phyloP scores from a whole-genome alignment of 139 green algal genomes.

The Astrephomene gubernaculifera region DNA sequence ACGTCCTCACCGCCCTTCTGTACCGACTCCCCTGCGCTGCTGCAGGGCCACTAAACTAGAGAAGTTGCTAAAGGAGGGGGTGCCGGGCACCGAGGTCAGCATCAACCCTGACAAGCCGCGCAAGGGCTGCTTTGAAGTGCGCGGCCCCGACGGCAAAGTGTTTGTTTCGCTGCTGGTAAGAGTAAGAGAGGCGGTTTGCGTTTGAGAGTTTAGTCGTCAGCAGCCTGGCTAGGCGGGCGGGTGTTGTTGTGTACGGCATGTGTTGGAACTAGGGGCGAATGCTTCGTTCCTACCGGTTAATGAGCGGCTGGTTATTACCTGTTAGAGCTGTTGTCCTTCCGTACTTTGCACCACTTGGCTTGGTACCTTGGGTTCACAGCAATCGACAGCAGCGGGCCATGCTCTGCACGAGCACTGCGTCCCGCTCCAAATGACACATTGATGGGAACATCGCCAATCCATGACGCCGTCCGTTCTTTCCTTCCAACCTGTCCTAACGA shows the following conservation, averaged over 20 bases:
- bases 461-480: neutral
- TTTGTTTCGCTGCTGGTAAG: conserved; percentile 56
- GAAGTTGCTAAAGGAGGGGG: conserved; percentile 47
- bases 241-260: neutral
- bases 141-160: conserved; percentile 42
- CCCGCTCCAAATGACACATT: neutral
- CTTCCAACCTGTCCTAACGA: neutral
- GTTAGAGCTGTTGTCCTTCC: neutral
- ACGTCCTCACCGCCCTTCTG: too few species aligned
- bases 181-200: neutral
- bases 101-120: conserved; percentile 63
- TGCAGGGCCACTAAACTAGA: conserved; percentile 57
- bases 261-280: neutral
- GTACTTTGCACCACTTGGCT: neutral
- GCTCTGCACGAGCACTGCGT: neutral
- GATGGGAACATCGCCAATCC: neutral
- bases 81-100: conserved; percentile 15
- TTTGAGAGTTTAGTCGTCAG: neutral
- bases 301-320: neutral
- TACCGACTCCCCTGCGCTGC: too few species aligned
- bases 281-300: neutral
- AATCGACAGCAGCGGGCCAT: too few species aligned
- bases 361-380: too few species aligned
- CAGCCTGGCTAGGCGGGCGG: neutral
- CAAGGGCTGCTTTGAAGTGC: conserved; percentile 62